Evolutionary conservation across 148 eudicot species (phyloP).

Genomic region (Gaultheria prostrata): DNA sequence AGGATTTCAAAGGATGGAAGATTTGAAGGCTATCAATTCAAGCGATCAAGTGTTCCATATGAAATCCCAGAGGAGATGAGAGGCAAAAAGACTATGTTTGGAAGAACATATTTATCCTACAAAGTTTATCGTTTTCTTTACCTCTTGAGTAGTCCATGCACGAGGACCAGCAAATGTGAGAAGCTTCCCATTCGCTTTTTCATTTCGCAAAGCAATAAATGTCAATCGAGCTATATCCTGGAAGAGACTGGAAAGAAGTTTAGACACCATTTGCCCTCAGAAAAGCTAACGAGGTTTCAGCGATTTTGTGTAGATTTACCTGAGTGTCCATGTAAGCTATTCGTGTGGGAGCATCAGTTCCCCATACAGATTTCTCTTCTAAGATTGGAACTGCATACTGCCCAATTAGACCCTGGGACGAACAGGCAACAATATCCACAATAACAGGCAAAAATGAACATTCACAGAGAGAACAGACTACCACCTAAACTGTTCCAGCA

Average conservation of each 20-base stretch:
- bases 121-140: conserved; percentile 18
- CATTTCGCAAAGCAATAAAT: conserved; percentile 89
- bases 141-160: conserved; percentile 99
- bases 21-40: background rate
- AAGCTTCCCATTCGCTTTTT: conserved; percentile 71
- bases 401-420: conserved; percentile 83
- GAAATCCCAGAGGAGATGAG: background rate
- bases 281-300: background rate
- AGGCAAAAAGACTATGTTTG: background rate
- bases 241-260: conserved; percentile 16
- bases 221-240: conserved; percentile 98
- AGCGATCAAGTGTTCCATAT: background rate
- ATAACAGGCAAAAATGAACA: background rate
- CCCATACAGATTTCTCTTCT: conserved; percentile 99
- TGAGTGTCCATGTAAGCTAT: conserved; percentile 99
- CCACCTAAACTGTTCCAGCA: background rate
- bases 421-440: conserved; percentile 10
- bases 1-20: conserved; percentile 5
- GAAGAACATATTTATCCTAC: background rate
- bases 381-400: conserved; percentile 98
- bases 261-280: conserved; percentile 8
- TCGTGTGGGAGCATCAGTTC: conserved; percentile 99
- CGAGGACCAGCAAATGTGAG: conserved; percentile 99
- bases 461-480: background rate
- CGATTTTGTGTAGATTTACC: conserved; percentile 28